These are phyloP conservation scores for Grigorovia transvaalensis DNA, from an alignment of 805 yeast species.

Conservation along the genomic window DNA sequence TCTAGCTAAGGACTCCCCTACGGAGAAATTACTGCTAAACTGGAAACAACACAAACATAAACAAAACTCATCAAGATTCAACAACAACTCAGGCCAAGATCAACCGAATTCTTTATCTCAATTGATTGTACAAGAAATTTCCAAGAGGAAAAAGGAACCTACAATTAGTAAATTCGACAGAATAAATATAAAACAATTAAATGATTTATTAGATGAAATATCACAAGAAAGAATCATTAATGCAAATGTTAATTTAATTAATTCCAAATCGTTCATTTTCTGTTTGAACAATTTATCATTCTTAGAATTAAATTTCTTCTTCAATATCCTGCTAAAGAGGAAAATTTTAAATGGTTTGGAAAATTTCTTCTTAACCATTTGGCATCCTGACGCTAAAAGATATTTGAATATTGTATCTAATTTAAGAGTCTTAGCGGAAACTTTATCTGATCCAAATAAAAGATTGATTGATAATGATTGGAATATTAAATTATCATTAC, in stretches of 20 bases:
- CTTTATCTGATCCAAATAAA: conserved; percentile 39
- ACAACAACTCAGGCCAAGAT: too few species aligned
- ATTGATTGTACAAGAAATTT: conserved; percentile 39
- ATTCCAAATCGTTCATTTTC: conserved; percentile 34
- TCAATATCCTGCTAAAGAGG: conserved; percentile 53
- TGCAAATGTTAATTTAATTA: conserved; percentile 14
- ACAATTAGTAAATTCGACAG: conserved; percentile 3
- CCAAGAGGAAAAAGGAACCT: conserved; percentile 36
- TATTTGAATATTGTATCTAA: conserved; percentile 57
- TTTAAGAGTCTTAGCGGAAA: conserved; percentile 49
- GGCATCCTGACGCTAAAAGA: conserved; percentile 73
- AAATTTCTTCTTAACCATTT: conserved; percentile 41
- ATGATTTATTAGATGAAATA: conserved; percentile 36
- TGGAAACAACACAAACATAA: conserved; percentile 33
- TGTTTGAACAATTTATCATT: conserved; percentile 45
- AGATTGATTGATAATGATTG: conserved; percentile 35
- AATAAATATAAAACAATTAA: conserved; percentile 42
- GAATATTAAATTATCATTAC: conserved; percentile 26
- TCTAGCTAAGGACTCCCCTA: conserved; percentile 51
- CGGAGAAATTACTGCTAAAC: conserved; percentile 39
- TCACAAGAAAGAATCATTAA: conserved; percentile 20
- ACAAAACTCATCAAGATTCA: too few species aligned
- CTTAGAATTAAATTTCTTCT: conserved; percentile 56
- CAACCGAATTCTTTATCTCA: conserved; percentile 29
- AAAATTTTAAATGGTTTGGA: conserved; percentile 56